Evolutionary conservation across 169 alveolate genomes (phyloP).

Genomic region (Eimeria acervulina): DNA sequence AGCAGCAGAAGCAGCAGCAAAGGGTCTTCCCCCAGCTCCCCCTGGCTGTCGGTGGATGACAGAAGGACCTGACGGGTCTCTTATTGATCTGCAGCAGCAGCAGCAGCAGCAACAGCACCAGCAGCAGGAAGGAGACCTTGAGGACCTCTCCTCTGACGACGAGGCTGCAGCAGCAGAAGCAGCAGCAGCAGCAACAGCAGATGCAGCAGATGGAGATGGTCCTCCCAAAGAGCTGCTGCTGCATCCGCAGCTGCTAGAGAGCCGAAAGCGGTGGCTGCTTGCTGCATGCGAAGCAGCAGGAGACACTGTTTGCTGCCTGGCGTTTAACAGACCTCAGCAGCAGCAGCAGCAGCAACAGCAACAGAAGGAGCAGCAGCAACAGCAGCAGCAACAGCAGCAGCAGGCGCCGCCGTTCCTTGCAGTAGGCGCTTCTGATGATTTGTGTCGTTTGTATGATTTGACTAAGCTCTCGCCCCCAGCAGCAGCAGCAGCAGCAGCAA

Average conservation of each 20-base stretch:
- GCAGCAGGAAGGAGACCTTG: background rate
- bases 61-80: slow-evolving; percentile 47
- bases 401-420: background rate
- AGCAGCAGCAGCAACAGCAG: too few species aligned
- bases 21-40: slow-evolving; percentile 25
- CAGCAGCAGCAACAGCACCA: background rate
- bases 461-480: background rate
- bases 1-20: background rate
- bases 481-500: background rate
- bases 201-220: background rate
- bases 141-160: background rate
- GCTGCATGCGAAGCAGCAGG: slow-evolving; percentile 40
- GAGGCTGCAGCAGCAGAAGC: background rate
- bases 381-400: background rate
- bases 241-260: slow-evolving; percentile 42
- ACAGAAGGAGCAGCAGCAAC: too few species aligned
- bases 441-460: background rate
- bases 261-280: slow-evolving; percentile 16
- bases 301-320: background rate
- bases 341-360: background rate
- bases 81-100: background rate
- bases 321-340: background rate
- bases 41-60: slow-evolving; percentile 73
- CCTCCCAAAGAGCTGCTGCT: slow-evolving; percentile 3
- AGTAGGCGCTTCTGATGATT: slow-evolving; percentile 13